Base-by-base conservation (phyloP, 345 rosid genomes). In the Bruguiera parviflora region DNA sequence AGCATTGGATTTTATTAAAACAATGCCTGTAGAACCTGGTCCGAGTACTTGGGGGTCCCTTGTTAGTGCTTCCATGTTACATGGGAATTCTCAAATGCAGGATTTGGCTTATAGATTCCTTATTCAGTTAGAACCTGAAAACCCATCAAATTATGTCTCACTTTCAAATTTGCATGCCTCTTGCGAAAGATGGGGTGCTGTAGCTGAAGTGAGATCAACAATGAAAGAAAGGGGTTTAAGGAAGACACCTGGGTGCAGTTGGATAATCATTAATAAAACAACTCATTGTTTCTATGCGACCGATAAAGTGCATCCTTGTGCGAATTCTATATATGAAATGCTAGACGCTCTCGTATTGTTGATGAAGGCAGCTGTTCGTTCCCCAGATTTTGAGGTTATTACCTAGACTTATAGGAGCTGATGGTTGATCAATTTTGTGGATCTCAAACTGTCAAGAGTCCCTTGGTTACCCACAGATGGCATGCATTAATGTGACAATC, bases 1-100 rank as follows among this genome's bases (percentile, higher is more conserved):
- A 24, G 90, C 92, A 58, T 71, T 87, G 9, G 81, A 76, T 18
- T 89, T 86, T 67, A 83, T 87, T 59, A 78, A 68, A 53, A 64
- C 65, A 33, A 89, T 89, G 91, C 86, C 83, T 16, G 70, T 79
- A 69, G 83, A 78, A 76, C 83, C 92, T 20, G 81, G 85, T 61
- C 86, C 92, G 20, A 87, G 91, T 52, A 74, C 84, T 31, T 89
- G 92, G 96, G 92, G 91, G 2, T 87, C 92, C 71, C 87, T 87
- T 70, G 74, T 86, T 25, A 83, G 78, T 80, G 89, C 89, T 63
- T 80, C 89, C 16, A 63, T 81, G 37, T 58, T 84, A 74, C 91
- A 87, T 56, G 96, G 88, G 75, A 87, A 86, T 72, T 43, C 55
- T 20, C 75, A 80, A 65, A 82, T 87, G 87, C 86, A 82, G 66